Conservation (phyloP, 306 rosid genomes). For the apple (Malus domestica) region DNA sequence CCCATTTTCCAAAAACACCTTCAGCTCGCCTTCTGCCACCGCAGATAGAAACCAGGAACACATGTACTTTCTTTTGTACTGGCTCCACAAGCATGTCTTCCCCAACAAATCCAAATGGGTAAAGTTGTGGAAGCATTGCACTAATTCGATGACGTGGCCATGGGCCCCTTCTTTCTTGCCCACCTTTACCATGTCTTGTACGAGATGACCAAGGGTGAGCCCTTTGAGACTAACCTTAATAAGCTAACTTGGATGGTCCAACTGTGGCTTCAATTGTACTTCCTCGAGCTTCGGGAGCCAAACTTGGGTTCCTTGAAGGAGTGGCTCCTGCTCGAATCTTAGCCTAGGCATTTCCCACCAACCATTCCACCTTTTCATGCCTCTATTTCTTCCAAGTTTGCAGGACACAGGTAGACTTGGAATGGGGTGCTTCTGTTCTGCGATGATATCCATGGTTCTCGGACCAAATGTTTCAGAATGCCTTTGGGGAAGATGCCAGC, state of each 20-base stretch:
- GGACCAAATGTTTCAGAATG: accelerated
- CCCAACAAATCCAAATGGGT: too few relatives aligned
- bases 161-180: accelerated
- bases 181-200: accelerated
- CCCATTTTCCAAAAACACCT: too few relatives aligned
- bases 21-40: too few relatives aligned
- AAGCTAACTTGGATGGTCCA: background rate
- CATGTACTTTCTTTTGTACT: too few relatives aligned
- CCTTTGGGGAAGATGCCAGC: accelerated
- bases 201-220: too few relatives aligned
- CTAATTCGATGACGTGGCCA: accelerated
- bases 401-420: accelerated
- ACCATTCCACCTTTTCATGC: accelerated
- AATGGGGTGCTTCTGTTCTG: accelerated
- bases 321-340: too few relatives aligned
- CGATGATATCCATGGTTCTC: accelerated
- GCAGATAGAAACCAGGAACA: too few relatives aligned
- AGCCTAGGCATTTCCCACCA: too few relatives aligned
- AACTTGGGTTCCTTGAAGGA: accelerated
- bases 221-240: too few relatives aligned
- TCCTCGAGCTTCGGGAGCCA: accelerated
- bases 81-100: too few relatives aligned
- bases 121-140: too few relatives aligned
- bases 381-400: too few relatives aligned
- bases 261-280: background rate